These are phyloP conservation scores for Hymenoscyphus infarciens DNA, from an alignment of 2,329 filamentous ascomycete genomes.

Conservation along the genomic window DNA sequence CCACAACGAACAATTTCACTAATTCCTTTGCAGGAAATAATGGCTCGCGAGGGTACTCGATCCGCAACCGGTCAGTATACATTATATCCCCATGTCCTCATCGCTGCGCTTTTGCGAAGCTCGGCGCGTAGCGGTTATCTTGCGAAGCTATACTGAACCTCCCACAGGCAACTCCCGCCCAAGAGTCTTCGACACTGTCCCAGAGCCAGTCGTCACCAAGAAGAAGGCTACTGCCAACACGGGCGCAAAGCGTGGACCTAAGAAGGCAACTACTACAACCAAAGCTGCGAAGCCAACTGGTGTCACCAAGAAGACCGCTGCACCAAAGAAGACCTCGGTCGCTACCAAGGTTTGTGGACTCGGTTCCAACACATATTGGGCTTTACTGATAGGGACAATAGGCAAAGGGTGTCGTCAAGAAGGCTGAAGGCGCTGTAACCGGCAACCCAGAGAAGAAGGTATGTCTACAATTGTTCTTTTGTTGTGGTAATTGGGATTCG, in stretches of 20 bases:
- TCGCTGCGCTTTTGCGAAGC: constrained; percentile 18
- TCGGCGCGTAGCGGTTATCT: constrained; percentile 24
- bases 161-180: constrained; percentile 31
- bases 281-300: constrained; percentile 34
- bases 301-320: constrained; percentile 33
- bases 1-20: constrained; percentile 26
- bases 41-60: constrained; percentile 33
- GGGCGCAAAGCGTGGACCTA: constrained; percentile 31
- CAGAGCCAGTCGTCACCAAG: constrained; percentile 29
- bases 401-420: constrained; percentile 35
- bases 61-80: constrained; percentile 31
- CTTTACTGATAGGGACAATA: constrained; percentile 21
- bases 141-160: constrained; percentile 26
- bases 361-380: constrained; percentile 4
- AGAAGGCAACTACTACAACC: constrained; percentile 33
- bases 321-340: constrained; percentile 31
- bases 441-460: constrained; percentile 39
- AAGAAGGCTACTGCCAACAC: constrained; percentile 32
- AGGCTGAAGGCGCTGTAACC: constrained; percentile 33
- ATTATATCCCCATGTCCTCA: constrained; percentile 16
- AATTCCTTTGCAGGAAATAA: constrained; percentile 28
- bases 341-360: constrained; percentile 29
- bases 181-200: constrained; percentile 30
- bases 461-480: constrained; percentile 19
- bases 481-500: constrained; percentile 22